Base-by-base conservation (phyloP, 345 rosid species). In the Corymbia maculata region DNA sequence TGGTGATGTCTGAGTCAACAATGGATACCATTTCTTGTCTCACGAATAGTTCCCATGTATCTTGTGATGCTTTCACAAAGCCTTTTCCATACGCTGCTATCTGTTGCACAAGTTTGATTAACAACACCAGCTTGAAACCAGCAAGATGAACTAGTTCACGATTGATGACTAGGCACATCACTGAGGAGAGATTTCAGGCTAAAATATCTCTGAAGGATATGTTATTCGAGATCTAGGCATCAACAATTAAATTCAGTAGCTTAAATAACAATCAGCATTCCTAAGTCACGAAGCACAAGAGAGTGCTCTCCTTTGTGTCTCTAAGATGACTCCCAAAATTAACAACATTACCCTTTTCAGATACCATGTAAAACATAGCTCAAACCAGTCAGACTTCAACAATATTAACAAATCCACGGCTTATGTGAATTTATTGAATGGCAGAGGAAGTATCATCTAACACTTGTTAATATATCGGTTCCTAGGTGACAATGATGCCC, bases 61-160 rank as follows among this genome's bases (percentile, higher is more conserved):
- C 99, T 87, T 94, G 96, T 57, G 99, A 97, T 49, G 99, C 99
- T 90, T 88, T 92, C 91, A 97, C 99, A 88, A 98, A 98, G 30
- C 96, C 96, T 91, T 98, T 98, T 75, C 99, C 99, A 79, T 95
- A 97, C 9, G 98, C 96, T 85, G 98, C 98, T 92, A 96, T 92
- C 99, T 98, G 93, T 86, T 32, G 45, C 66, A 44, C 24, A 4
- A 68, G 64, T 52, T 51, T 30, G 15, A 53, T 51, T 75, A 75
- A 75, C 44, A 75, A 75, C 49, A 75, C 82, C 49, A 0, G 82
- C 82, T 75, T 75, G 49, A 75, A 75, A 75, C 45, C 24, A 75
- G 45, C 64, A 32, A 51, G 14, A 9, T 85, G 57, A 85, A 85
- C 86, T 85, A n/a, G 86, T 85, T 85, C 42, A 85, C 6, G 21